phyloP scores from a whole-genome alignment of 1,284 basidiomycete genomes.

The Leccinum angustisporum region DNA sequence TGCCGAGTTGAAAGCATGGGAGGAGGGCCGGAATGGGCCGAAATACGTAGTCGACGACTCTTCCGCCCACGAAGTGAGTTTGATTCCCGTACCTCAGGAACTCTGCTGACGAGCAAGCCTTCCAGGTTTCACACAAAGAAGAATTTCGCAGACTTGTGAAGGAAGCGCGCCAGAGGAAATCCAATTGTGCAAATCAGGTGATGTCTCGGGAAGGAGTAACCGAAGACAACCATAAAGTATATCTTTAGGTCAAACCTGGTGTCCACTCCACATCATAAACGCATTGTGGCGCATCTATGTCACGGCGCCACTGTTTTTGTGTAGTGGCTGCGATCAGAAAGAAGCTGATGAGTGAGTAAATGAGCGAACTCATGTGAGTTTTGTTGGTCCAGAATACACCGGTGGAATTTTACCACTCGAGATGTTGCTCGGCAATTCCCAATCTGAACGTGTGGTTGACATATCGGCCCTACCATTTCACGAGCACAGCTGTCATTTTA shows the following conservation, averaged over 20 bases:
- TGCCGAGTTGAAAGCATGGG: slow-evolving; percentile 57
- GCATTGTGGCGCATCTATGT: background rate
- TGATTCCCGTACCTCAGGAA: background rate
- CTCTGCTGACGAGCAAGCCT: background rate
- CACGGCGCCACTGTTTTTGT: slow-evolving; percentile 4
- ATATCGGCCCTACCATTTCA: slow-evolving; percentile 1
- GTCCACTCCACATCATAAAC: background rate
- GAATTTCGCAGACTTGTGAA: slow-evolving; percentile 31
- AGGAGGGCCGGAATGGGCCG: slow-evolving; percentile 41
- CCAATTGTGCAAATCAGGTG: slow-evolving; percentile 3
- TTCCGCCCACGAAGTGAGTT: slow-evolving; percentile 48
- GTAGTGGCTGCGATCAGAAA: background rate
- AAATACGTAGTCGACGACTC: slow-evolving; percentile 47
- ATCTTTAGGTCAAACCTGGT: slow-evolving; percentile 6
- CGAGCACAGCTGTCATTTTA: slow-evolving; percentile 6
- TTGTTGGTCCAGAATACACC: background rate
- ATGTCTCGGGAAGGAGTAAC: slow-evolving; percentile 3
- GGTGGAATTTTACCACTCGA: background rate
- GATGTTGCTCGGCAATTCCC: background rate
- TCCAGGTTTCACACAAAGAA: slow-evolving; percentile 23
- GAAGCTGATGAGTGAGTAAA: background rate
- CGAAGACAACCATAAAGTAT: slow-evolving; percentile 17
- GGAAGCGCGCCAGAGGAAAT: slow-evolving; percentile 21
- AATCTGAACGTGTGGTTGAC: background rate
- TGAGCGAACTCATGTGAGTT: slow-evolving; percentile 1